A percentile compares a stretch with the other conserved stretches of the same genome.
These are phyloP conservation scores for Dalbergia cochinchinensis DNA, from an alignment of 306 rosid genomes.

Conservation along the genomic window DNA sequence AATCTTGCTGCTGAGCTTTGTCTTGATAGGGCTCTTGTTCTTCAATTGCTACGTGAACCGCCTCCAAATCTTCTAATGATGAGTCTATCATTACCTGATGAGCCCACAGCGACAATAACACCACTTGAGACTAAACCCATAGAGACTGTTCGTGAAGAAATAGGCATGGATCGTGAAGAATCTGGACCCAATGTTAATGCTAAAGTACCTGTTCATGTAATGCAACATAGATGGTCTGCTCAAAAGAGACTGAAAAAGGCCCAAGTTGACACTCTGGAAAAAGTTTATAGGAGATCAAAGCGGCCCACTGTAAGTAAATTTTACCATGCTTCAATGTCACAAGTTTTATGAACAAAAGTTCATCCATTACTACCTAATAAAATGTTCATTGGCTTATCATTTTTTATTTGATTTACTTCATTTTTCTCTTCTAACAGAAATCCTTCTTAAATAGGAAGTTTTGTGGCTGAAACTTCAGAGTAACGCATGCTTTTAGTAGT, in stretches of 20 bases:
- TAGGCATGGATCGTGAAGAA: slow-evolving; percentile 39
- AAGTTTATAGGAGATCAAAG: slow-evolving; percentile 76
- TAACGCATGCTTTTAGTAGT: slow-evolving; percentile 1
- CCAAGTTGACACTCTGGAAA: slow-evolving; percentile 82
- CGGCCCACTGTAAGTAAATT: slow-evolving; percentile 87
- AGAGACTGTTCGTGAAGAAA: slow-evolving; percentile 55
- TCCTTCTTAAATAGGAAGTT: not conserved
- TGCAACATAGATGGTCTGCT: slow-evolving; percentile 71
- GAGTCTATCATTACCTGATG: slow-evolving; percentile 80
- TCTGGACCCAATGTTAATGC: slow-evolving; percentile 47
- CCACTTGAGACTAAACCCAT: slow-evolving; percentile 53
- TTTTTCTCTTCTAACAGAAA: not conserved
- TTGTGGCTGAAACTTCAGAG: slow-evolving; percentile 8
- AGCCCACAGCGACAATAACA: slow-evolving; percentile 48
- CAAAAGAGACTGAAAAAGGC: slow-evolving; percentile 84
- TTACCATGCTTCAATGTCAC: slow-evolving; percentile 34
- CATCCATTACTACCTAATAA: not conserved
- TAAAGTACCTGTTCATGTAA: slow-evolving; percentile 72
- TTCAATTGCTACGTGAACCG: slow-evolving; percentile 86
- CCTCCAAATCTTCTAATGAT: slow-evolving; percentile 83
- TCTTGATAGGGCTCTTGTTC: slow-evolving; percentile 88
- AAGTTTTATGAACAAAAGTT: slow-evolving; percentile 27
- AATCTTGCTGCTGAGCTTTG: slow-evolving; percentile 91
- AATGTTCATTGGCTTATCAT: not conserved
- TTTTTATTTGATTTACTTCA: not conserved